These are phyloP conservation scores for Rhodotorula sp. DNA, from an alignment of 1,284 basidiomycete species.

Conservation along the genomic window DNA sequence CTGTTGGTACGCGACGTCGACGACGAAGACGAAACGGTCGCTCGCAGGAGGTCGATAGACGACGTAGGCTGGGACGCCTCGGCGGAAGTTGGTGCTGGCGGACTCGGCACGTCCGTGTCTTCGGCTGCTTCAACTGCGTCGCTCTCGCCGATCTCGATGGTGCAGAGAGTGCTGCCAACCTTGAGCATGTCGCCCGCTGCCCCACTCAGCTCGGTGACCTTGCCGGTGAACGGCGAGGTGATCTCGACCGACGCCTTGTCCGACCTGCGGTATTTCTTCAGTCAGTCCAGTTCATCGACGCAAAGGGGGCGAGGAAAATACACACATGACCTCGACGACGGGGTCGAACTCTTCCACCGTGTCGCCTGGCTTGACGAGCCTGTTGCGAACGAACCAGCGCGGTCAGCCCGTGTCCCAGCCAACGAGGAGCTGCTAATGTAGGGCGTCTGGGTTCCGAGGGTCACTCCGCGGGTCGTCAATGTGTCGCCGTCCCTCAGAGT, in stretches of 20 bases:
- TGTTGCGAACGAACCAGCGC: not conserved
- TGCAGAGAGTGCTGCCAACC: slow-evolving; percentile 78
- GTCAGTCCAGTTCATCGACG: rapidly evolving
- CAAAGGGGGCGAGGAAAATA: not conserved
- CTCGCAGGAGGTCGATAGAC: not conserved
- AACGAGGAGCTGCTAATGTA: too few relatives aligned
- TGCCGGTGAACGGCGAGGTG: slow-evolving; percentile 82
- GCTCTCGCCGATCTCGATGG: slow-evolving; percentile 75
- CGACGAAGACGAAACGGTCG: not conserved
- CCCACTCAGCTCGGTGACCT: slow-evolving; percentile 70
- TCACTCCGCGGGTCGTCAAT: not conserved
- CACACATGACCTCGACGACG: slow-evolving; percentile 71
- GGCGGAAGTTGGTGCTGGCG: not conserved
- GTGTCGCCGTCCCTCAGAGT: not conserved
- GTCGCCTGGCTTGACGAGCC: slow-evolving; percentile 58
- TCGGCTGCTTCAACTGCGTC: slow-evolving; percentile 36
- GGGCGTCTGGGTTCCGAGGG: not conserved
- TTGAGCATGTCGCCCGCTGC: slow-evolving; percentile 82
- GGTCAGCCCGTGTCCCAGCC: not conserved
- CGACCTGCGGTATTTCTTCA: slow-evolving; percentile 58
- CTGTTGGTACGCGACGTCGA: not conserved
- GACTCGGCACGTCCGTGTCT: not conserved
- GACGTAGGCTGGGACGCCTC: not conserved
- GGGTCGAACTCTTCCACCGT: slow-evolving; percentile 75
- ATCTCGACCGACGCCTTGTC: slow-evolving; percentile 95